Percentiles rank a stretch among this genome's conserved stretches.
Conservation (phyloP, 352 stramenopile species). For the Pythium sp. region DNA sequence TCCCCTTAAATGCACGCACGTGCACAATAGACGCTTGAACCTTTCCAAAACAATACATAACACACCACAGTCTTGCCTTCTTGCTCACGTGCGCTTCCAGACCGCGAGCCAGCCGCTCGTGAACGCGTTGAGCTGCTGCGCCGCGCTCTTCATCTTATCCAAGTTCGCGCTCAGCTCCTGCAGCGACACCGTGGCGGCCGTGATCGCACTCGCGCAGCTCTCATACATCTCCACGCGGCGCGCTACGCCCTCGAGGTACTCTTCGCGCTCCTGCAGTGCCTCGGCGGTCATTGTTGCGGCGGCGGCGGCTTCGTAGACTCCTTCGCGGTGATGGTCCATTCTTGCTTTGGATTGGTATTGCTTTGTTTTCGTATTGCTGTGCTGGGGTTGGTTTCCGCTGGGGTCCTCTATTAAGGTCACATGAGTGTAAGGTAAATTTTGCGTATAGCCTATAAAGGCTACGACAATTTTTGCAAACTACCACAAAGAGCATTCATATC, state of each 20-base stretch:
- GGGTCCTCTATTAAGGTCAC: no score
- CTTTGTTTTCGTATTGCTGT: no score
- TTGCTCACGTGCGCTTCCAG: conserved; percentile 49
- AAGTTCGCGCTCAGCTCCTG: conserved; percentile 65
- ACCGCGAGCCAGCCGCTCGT: conserved; percentile 69
- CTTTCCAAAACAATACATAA: no score
- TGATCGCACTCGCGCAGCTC: conserved; percentile 51
- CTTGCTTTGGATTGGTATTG: no score
- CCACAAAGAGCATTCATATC: no score
- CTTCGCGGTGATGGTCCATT: conserved; percentile 14
- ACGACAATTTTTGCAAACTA: no score
- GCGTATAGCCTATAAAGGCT: no score
- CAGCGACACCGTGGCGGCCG: conserved; percentile 49
- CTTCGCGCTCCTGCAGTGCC: conserved; percentile 25
- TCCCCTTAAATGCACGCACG: no score
- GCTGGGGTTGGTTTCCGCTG: no score
- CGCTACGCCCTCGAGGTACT: conserved; percentile 44
- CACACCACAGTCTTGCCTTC: not conserved
- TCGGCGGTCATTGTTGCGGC: not conserved
- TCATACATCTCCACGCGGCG: conserved; percentile 64
- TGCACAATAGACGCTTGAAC: no score
- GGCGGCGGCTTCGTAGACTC: conserved; percentile 16
- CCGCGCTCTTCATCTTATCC: conserved; percentile 57
- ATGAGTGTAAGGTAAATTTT: no score
- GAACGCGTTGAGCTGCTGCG: conserved; percentile 74